phyloP scores from a whole-genome alignment of 2,329 filamentous ascomycete genomes.

The Beauveria medogensis region DNA sequence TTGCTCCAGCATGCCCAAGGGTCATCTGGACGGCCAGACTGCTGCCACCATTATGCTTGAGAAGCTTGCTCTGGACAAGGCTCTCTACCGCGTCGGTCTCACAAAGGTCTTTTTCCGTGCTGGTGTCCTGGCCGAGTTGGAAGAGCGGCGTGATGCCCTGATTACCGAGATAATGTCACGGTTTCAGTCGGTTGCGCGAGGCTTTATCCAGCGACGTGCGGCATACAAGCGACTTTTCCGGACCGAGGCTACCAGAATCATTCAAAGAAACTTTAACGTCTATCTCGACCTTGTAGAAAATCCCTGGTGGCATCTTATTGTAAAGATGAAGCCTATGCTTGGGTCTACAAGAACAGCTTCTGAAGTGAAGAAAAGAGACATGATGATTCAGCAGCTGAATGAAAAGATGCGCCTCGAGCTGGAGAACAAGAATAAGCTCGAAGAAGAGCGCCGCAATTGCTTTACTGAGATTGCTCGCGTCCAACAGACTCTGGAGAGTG shows the following conservation, averaged over 20 bases:
- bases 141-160: constrained; percentile 87
- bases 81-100: constrained; percentile 85
- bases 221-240: constrained; percentile 92
- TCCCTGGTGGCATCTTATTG: constrained; percentile 95
- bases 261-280: constrained; percentile 87
- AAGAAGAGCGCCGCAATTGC: constrained; percentile 83
- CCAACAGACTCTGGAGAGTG: constrained; percentile 90
- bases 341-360: constrained; percentile 85
- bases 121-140: constrained; percentile 88
- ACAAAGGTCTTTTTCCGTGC: constrained; percentile 98
- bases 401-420: constrained; percentile 73
- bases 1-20: constrained; percentile 78
- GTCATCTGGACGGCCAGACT: constrained; percentile 83
- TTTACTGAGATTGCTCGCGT: constrained; percentile 82
- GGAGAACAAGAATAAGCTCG: constrained; percentile 66
- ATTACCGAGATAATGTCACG: constrained; percentile 90
- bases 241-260: constrained; percentile 87
- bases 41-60: constrained; percentile 82
- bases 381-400: constrained; percentile 82
- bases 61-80: constrained; percentile 74
- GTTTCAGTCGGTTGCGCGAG: constrained; percentile 87
- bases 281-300: constrained; percentile 86
- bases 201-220: constrained; percentile 79
- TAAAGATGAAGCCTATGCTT: constrained; percentile 89
- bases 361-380: constrained; percentile 91